Evolutionary conservation across 2,329 filamentous ascomycete genomes (phyloP).

Genomic region (Lasiodiplodia theobromae): DNA sequence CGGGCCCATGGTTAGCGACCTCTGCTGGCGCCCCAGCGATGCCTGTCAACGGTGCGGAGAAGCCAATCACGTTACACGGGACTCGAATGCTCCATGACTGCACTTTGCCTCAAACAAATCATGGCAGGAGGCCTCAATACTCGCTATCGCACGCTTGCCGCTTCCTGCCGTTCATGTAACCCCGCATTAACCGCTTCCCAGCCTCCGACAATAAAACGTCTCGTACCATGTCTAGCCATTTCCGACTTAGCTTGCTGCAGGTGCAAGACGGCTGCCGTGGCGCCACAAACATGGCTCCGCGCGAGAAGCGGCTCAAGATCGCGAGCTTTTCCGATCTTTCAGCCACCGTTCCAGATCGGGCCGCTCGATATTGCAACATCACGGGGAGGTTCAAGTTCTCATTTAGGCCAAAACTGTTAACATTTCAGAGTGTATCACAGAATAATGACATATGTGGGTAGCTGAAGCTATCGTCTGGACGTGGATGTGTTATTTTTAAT

Average conservation of each 20-base stretch:
- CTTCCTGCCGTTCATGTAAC: neutral
- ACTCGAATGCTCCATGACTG: neutral
- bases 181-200: neutral
- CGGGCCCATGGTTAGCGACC: neutral
- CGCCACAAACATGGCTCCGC: neutral
- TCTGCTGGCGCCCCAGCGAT: neutral
- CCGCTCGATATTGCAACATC: neutral
- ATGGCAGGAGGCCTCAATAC: neutral
- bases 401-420: neutral
- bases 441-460: too few relatives aligned
- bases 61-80: neutral
- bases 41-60: neutral
- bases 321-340: neutral
- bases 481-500: too few relatives aligned
- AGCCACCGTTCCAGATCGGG: neutral
- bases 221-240: neutral
- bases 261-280: neutral
- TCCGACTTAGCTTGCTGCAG: neutral
- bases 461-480: too few relatives aligned
- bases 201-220: neutral
- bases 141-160: neutral
- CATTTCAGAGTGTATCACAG: neutral
- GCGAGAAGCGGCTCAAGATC: neutral
- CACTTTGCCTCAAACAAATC: neutral
- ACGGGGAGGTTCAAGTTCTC: neutral